Base-by-base conservation (phyloP, 768 basidiomycete genomes). In the Tulasnella sp. region DNA sequence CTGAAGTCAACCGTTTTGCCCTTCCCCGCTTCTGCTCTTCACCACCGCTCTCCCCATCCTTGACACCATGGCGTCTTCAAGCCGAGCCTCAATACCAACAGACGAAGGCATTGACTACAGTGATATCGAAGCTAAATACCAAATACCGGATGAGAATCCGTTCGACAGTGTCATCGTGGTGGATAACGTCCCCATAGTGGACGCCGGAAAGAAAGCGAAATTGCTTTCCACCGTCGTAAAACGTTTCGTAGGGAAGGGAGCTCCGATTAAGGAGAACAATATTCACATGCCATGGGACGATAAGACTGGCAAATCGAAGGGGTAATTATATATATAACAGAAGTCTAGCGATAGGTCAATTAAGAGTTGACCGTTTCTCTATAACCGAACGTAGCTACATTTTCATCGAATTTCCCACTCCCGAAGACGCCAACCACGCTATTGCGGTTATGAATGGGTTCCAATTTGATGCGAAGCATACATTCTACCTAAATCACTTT, bases 161-260 rank as follows among this genome's bases (percentile, higher is more conserved):
- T 89, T 98, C 82, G 98, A 99, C 86, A 94, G 93, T 83, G 90
- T 94, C 77, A 85, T 99, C 75, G 92, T 99, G 74, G 90, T 99
- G 78, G 98, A 99, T 84, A 95, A 95, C 73, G 88, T 96, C 29
- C 98, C 96, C 13, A 84, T 94, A 79, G 94, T 98, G 83, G 95
- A 98, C 83, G 91, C 90, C 81, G 89, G 90, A 74, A 96, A 95
- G 85, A 88, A 91, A 48, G 93, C 94, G 71, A 93, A 89, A 84
- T 89, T 99, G 23, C 82, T 98, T 26, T 85, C 90, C 46, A 94
- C 93, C 83, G 88, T 99, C 42, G 86, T 90, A 77, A 95, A 95
- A 83, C 91, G 94, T 80, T 97, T 98, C 83, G 87, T 88, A 16
- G 91, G 90, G 82, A 94, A 92, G 83, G 95, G 96, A 39, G 88